Evolutionary conservation across 805 yeast species (phyloP).

Genomic region (Yamadazyma tumulicola): DNA sequence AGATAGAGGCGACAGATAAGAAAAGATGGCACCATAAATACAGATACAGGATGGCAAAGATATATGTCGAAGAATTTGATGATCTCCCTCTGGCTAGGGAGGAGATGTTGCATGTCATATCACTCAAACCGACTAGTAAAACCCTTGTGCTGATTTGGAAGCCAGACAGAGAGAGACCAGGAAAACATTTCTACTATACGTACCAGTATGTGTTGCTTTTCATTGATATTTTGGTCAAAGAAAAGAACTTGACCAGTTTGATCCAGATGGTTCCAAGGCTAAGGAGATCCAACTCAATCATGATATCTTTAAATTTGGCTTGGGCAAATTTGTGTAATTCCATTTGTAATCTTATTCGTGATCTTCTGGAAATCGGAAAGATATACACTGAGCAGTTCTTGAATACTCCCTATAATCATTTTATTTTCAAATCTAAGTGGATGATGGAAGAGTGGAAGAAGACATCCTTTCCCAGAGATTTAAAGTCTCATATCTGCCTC

Average conservation of each 20-base stretch:
- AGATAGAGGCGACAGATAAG: constrained; percentile 58
- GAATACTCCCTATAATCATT: constrained; percentile 42
- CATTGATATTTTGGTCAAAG: constrained; percentile 50
- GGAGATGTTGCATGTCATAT: constrained; percentile 61
- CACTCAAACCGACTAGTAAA: constrained; percentile 64
- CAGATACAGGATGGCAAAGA: constrained; percentile 62
- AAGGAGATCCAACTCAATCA: constrained; percentile 73
- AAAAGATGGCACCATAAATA: constrained; percentile 93
- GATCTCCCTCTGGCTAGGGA: constrained; percentile 54
- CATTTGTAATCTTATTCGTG: constrained; percentile 50
- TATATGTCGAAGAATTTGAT: constrained; percentile 51
- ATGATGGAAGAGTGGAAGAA: constrained; percentile 23
- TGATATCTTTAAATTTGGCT: constrained; percentile 58
- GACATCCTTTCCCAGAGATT: constrained; percentile 30
- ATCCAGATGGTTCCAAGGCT: constrained; percentile 64
- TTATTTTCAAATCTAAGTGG: constrained; percentile 35
- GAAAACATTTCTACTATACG: constrained; percentile 83
- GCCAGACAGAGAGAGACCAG: constrained; percentile 88
- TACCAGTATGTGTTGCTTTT: constrained; percentile 64
- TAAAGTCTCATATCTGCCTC: constrained; percentile 34
- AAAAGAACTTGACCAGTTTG: constrained; percentile 57
- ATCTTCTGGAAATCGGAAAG: constrained; percentile 38
- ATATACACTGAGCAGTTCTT: constrained; percentile 52
- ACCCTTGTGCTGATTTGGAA: constrained; percentile 87
- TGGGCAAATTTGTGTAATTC: constrained; percentile 64